Conservation (phyloP, 225 moss, liverwort and hornwort species). For the Pseudisothecium myosuroides region DNA sequence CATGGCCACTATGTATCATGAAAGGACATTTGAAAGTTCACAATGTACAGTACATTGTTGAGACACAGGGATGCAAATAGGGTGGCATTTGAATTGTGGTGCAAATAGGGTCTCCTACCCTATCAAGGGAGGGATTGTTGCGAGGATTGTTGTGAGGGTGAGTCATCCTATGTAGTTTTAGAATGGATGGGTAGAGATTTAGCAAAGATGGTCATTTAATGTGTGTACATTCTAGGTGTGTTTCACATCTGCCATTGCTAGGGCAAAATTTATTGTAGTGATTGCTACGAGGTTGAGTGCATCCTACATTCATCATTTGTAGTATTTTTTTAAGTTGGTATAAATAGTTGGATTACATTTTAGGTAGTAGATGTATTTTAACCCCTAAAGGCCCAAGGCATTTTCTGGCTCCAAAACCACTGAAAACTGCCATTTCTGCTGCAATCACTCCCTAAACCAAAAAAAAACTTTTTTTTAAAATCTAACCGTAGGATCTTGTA, state of each 20-base stretch:
- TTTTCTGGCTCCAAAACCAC: too few species aligned
- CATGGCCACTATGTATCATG: too few species aligned
- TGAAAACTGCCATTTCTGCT: too few species aligned
- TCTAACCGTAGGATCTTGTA: too few species aligned
- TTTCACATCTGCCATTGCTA: accelerated
- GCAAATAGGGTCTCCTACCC: background rate
- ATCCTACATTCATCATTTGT: background rate
- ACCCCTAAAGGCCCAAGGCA: too few species aligned
- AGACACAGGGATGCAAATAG: background rate
- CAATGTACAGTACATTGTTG: background rate
- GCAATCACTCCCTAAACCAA: too few species aligned
- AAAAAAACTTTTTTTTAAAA: too few species aligned
- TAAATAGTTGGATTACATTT: too few species aligned
- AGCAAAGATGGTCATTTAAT: background rate
- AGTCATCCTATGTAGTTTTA: background rate
- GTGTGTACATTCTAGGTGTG: background rate
- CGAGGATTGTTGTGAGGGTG: background rate
- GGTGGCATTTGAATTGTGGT: background rate
- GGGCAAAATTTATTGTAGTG: accelerated
- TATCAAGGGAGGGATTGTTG: accelerated
- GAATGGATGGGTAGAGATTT: background rate
- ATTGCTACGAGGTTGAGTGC: background rate
- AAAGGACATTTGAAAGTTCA: background rate
- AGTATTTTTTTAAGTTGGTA: background rate
- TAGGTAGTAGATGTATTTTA: background rate